Conservation (phyloP, 768 basidiomycete species). For the Boletus barrowsii region DNA sequence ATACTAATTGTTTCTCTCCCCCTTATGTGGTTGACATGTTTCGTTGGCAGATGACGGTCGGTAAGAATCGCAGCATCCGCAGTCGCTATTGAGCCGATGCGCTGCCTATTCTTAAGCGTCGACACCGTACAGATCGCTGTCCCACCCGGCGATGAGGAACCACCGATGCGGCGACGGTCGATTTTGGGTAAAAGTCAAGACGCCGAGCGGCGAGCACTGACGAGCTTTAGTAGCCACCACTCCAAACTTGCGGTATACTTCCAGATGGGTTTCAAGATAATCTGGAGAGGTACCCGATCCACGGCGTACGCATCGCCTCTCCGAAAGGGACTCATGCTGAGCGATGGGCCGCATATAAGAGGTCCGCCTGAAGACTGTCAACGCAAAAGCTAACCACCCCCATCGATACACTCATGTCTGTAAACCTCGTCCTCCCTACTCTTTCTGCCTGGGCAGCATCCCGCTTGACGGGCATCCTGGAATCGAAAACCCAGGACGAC, state of each 20-base stretch:
- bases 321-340: background rate
- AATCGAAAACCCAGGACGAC: constrained; percentile 34
- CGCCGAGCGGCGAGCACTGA: background rate
- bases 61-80: background rate
- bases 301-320: background rate
- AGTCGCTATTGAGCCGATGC: too few relatives aligned
- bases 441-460: constrained; percentile 43
- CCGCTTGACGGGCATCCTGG: constrained; percentile 37
- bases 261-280: too few relatives aligned
- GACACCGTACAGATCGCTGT: background rate
- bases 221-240: too few relatives aligned
- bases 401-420: constrained; percentile 19
- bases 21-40: too few relatives aligned
- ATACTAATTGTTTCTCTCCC: too few relatives aligned
- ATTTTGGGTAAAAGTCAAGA: constrained; percentile 1
- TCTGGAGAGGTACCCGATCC: background rate
- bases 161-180: background rate
- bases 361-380: background rate
- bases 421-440: constrained; percentile 35
- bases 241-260: too few relatives aligned
- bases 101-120: too few relatives aligned
- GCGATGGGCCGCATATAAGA: constrained; percentile 10
- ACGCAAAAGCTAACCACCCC: too few relatives aligned
- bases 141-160: background rate
- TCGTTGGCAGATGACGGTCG: background rate